A percentile compares a stretch with the other conserved stretches of the same genome.
Evolutionary conservation across 2,329 filamentous ascomycete species (phyloP).

Genomic region (Trichoderma sp.): DNA sequence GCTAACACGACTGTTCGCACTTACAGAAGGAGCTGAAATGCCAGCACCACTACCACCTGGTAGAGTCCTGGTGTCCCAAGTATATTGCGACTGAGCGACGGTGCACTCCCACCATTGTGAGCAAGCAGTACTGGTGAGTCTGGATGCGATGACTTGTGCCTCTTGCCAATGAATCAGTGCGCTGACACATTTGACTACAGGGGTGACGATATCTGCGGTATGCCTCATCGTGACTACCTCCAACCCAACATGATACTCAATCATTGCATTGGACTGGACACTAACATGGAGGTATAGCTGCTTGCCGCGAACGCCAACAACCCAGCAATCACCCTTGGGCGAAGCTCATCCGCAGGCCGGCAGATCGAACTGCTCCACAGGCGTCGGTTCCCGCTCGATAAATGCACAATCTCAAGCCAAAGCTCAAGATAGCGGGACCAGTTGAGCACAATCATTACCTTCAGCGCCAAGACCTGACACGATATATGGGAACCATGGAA

Average conservation of each 20-base stretch:
- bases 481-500: background rate
- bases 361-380: constrained; percentile 35
- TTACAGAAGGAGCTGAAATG: constrained; percentile 55
- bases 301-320: constrained; percentile 45
- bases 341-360: constrained; percentile 43
- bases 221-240: constrained; percentile 31
- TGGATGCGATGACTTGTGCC: background rate
- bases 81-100: constrained; percentile 50
- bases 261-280: background rate
- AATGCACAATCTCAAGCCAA: background rate
- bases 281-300: constrained; percentile 38
- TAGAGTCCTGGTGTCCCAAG: constrained; percentile 51
- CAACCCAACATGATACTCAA: background rate
- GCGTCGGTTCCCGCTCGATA: constrained; percentile 38
- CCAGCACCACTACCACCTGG: constrained; percentile 53
- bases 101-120: constrained; percentile 48
- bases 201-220: constrained; percentile 51
- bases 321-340: constrained; percentile 45
- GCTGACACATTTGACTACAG: constrained; percentile 38
- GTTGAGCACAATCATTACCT: background rate
- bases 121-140: constrained; percentile 51
- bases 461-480: background rate
- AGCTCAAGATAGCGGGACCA: background rate
- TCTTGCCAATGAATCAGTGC: constrained; percentile 17
- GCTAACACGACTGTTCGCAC: constrained; percentile 25